phyloP scores from a whole-genome alignment of 2,329 filamentous ascomycete species.

The Alternaria postmessia region DNA sequence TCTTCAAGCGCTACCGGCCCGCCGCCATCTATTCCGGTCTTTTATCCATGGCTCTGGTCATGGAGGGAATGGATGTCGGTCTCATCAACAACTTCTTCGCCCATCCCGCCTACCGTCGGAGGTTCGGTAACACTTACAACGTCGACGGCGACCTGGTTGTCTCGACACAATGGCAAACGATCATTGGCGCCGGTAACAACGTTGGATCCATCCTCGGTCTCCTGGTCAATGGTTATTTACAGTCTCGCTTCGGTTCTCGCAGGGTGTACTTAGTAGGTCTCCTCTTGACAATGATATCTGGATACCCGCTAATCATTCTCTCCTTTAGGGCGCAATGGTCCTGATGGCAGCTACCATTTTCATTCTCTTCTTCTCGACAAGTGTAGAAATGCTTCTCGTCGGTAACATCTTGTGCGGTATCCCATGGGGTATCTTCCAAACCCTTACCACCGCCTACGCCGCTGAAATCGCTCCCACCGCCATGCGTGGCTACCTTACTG shows the following conservation, averaged over 20 bases:
- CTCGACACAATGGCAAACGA: constrained; percentile 52
- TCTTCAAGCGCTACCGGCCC: constrained; percentile 25
- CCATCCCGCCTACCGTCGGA: constrained; percentile 50
- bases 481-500: constrained; percentile 58
- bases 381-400: constrained; percentile 48
- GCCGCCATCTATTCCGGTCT: constrained; percentile 80
- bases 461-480: constrained; percentile 58
- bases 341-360: constrained; percentile 44
- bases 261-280: constrained; percentile 51
- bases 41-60: constrained; percentile 83
- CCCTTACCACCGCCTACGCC: constrained; percentile 67
- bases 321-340: constrained; percentile 15
- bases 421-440: constrained; percentile 48
- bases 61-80: constrained; percentile 85
- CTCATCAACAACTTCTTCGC: constrained; percentile 78
- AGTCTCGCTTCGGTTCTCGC: constrained; percentile 52
- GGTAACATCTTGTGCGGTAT: constrained; percentile 63
- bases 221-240: constrained; percentile 50
- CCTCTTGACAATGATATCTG: constrained; percentile 32
- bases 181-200: constrained; percentile 51
- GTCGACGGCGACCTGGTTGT: constrained; percentile 45
- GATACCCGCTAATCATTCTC: constrained; percentile 6
- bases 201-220: constrained; percentile 51
- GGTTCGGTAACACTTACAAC: constrained; percentile 44
- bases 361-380: constrained; percentile 54